Conservation (phyloP, 352 stramenopile genomes). For the Globisporangium uncinulatum region DNA sequence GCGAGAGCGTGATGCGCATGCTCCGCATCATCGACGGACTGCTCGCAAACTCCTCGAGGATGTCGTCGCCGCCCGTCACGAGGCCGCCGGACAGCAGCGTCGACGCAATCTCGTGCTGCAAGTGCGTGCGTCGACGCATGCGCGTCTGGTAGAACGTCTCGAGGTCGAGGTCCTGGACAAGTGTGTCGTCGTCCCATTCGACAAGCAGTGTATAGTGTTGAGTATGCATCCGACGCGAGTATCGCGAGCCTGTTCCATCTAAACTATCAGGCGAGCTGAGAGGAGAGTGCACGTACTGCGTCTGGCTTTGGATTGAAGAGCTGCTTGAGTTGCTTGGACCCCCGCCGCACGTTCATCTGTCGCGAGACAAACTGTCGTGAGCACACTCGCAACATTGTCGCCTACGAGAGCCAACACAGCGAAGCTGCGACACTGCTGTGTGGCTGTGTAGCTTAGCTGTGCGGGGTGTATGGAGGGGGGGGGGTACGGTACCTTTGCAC, state of each 20-base stretch:
- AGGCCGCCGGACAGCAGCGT: constrained; percentile 26
- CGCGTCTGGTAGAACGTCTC: constrained; percentile 52
- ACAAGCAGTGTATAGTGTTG: not conserved
- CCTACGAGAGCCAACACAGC: not conserved
- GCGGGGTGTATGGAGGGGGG: too few relatives aligned
- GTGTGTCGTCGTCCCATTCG: not conserved
- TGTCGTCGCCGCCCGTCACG: constrained; percentile 16
- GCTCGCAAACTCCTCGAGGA: constrained; percentile 17
- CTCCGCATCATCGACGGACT: constrained; percentile 34
- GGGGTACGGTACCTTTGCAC: constrained; percentile 15
- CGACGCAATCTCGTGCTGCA: constrained; percentile 47
- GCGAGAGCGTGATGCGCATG: constrained; percentile 61
- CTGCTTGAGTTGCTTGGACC: constrained; percentile 21
- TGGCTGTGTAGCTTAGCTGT: not conserved
- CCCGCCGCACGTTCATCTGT: constrained; percentile 26
- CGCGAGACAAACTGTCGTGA: not conserved
- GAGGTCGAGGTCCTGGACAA: constrained; percentile 41
- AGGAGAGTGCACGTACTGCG: constrained; percentile 8
- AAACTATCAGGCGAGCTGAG: not conserved
- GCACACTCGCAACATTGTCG: not conserved
- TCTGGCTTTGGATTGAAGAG: constrained; percentile 21
- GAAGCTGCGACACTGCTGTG: not conserved
- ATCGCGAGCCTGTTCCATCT: not conserved
- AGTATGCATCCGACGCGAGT: not conserved
- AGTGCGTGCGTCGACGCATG: constrained; percentile 41